Conservation (phyloP, 257 asterid genomes). For the Petrea volubilis region DNA sequence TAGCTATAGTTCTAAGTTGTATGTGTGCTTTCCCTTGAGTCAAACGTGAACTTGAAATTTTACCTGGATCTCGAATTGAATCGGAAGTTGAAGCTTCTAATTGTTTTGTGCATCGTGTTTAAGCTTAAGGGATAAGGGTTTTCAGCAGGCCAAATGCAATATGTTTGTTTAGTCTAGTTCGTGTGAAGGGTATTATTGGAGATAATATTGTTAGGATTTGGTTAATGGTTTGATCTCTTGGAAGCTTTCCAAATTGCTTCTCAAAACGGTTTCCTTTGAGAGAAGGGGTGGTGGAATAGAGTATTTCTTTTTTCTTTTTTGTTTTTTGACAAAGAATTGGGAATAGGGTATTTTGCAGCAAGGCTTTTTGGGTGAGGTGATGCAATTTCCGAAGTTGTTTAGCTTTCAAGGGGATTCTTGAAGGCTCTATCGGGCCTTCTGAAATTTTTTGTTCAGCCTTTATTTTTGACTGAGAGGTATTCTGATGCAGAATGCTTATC, state of each 20-base stretch:
- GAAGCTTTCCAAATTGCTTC: slow-evolving; percentile 22
- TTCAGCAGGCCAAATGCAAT: neutral
- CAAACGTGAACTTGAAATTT: neutral
- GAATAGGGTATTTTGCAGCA: no score
- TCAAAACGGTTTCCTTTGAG: neutral
- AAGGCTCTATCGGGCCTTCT: neutral
- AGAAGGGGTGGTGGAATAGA: neutral
- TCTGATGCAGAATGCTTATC: slow-evolving; percentile 11
- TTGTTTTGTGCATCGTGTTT: neutral
- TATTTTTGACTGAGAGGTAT: neutral
- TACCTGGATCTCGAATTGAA: neutral
- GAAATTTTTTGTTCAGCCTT: neutral
- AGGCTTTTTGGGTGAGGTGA: neutral
- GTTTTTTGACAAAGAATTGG: no score
- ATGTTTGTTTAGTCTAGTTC: neutral
- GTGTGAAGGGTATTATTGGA: neutral
- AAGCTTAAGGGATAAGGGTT: neutral
- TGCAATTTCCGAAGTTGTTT: neutral
- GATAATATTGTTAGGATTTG: neutral
- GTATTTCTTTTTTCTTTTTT: no score
- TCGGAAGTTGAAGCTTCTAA: neutral
- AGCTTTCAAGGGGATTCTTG: neutral
- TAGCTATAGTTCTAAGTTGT: neutral
- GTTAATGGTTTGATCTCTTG: neutral
- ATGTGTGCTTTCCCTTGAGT: neutral